Conservation (phyloP, 2,329 filamentous ascomycete species). For the Leptographium lundbergii region DNA sequence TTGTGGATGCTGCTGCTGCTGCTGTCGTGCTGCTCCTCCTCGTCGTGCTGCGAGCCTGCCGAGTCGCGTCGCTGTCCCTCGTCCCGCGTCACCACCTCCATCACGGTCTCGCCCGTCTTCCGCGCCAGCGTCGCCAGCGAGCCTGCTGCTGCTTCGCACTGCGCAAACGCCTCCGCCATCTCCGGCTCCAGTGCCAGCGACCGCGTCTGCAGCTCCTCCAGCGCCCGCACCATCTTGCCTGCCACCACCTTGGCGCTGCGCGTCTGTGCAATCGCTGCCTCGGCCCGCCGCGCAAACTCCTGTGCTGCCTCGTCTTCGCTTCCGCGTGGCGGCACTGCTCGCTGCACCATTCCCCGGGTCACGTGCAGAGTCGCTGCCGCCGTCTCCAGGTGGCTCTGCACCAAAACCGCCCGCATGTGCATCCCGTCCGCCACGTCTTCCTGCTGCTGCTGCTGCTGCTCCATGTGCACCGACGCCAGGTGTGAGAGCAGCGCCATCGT, state of each 20-base stretch:
- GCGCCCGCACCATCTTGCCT: constrained; percentile 61
- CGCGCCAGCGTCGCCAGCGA: constrained; percentile 55
- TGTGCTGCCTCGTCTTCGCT: constrained; percentile 56
- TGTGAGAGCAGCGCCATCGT: constrained; percentile 82
- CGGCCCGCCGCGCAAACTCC: constrained; percentile 57
- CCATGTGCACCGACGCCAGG: constrained; percentile 65
- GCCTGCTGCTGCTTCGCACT: constrained; percentile 50
- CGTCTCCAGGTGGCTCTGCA: constrained; percentile 73
- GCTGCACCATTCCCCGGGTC: constrained; percentile 53
- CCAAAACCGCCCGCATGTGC: constrained; percentile 61
- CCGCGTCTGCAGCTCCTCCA: constrained; percentile 65
- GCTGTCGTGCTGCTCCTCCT: background rate
- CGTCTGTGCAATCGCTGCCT: constrained; percentile 60
- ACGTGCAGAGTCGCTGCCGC: constrained; percentile 55
- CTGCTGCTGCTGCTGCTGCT: constrained; percentile 30
- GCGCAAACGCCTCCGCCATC: constrained; percentile 55
- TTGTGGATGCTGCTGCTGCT: constrained; percentile 29
- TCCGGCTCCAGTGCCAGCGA: constrained; percentile 62
- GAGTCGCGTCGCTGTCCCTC: constrained; percentile 40
- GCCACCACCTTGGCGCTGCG: constrained; percentile 75
- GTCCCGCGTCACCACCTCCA: constrained; percentile 49
- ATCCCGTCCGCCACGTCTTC: constrained; percentile 67
- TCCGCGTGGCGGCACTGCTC: constrained; percentile 40
- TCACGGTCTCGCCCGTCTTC: constrained; percentile 53
- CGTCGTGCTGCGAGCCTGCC: constrained; percentile 10